These are phyloP conservation scores for Dothiorella sarmentorum DNA, from an alignment of 2,329 filamentous ascomycete species.

Conservation along the genomic window DNA sequence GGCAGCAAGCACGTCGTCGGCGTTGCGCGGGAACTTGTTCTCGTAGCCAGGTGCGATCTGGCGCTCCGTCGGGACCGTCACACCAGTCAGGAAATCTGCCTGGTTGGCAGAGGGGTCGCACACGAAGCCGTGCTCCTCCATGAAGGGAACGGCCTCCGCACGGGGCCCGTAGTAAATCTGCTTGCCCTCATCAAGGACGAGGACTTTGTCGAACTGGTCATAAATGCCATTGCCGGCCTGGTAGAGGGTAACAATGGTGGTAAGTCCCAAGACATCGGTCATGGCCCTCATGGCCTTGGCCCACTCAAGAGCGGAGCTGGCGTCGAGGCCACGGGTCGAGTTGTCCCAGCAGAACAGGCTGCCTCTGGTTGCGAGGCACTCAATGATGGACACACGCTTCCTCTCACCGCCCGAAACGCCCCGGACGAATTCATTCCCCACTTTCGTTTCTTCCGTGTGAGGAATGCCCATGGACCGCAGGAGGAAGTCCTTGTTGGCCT, in stretches of 20 bases:
- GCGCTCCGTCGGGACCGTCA: constrained; percentile 52
- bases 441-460: constrained; percentile 62
- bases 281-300: constrained; percentile 73
- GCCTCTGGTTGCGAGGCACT: constrained; percentile 57
- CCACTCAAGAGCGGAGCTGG: constrained; percentile 75
- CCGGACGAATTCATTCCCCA: constrained; percentile 63
- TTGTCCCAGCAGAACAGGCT: constrained; percentile 57
- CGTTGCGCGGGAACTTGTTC: constrained; percentile 41
- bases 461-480: constrained; percentile 41
- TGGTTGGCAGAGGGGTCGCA: constrained; percentile 62
- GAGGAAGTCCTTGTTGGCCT: constrained; percentile 52
- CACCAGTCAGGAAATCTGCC: constrained; percentile 72
- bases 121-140: constrained; percentile 64
- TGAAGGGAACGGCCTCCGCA: constrained; percentile 58
- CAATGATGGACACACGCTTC: constrained; percentile 67
- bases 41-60: constrained; percentile 40
- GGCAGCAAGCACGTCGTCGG: constrained; percentile 40
- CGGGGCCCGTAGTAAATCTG: constrained; percentile 71
- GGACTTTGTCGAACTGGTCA: constrained; percentile 66
- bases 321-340: constrained; percentile 74
- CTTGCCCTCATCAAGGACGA: constrained; percentile 70
- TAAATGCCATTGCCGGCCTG: constrained; percentile 51
- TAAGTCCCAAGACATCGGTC: constrained; percentile 71
- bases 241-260: constrained; percentile 66
- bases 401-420: constrained; percentile 67